Conservation (phyloP, 768 basidiomycete genomes). For the Pleurotus pulmonarius region DNA sequence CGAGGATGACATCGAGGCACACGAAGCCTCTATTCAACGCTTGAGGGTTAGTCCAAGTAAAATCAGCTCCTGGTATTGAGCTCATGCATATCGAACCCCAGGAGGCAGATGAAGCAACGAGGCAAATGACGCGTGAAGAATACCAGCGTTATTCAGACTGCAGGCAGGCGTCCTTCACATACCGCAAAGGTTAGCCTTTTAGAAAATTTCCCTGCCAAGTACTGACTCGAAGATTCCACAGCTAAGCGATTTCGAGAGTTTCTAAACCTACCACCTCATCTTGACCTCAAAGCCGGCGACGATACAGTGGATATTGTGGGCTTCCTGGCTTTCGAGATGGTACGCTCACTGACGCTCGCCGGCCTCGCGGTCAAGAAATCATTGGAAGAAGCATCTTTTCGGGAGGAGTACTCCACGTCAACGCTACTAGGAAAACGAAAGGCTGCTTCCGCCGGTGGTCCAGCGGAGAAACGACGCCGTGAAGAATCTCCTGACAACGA, state of each 20-base stretch:
- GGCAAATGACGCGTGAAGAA: conserved; percentile 95
- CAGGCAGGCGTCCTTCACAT: conserved; percentile 94
- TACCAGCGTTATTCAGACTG: conserved; percentile 97
- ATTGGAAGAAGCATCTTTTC: conserved; percentile 66
- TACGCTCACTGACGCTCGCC: conserved; percentile 85
- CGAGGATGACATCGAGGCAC: conserved; percentile 93
- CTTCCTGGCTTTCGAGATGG: conserved; percentile 97
- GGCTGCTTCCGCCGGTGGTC: conserved; percentile 36
- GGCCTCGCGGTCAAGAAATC: conserved; percentile 82
- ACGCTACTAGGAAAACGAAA: conserved; percentile 73
- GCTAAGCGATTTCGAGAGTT: conserved; percentile 96
- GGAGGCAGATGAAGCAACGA: conserved; percentile 94
- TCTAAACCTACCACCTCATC: conserved; percentile 79
- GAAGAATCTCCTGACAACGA: conserved; percentile 63
- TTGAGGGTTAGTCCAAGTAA: conserved; percentile 50
- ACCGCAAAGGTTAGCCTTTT: conserved; percentile 74
- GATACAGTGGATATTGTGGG: conserved; percentile 96
- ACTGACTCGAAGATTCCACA: conserved; percentile 23
- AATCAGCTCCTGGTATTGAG: background rate
- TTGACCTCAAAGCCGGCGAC: conserved; percentile 88
- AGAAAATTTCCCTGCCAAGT: background rate
- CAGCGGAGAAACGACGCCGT: conserved; percentile 50
- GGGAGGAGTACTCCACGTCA: conserved; percentile 57
- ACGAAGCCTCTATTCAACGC: conserved; percentile 88
- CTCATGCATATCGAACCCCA: conserved; percentile 20